phyloP scores from a whole-genome alignment of 1,284 basidiomycete genomes.

The Ganoderma lucidum region DNA sequence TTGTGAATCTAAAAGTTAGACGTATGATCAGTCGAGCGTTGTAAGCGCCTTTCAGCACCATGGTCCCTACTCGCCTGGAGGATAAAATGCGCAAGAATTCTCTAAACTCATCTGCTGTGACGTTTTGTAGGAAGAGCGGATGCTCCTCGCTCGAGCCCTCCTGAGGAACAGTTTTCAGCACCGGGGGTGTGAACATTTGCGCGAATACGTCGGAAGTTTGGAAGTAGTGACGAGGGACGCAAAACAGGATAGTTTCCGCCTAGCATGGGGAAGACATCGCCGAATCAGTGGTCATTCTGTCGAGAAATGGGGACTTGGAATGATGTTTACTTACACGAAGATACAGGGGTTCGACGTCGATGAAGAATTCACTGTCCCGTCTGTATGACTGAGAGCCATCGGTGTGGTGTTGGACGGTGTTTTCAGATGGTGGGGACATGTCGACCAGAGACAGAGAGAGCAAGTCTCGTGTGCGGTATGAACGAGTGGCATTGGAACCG shows the following conservation, averaged over 20 bases:
- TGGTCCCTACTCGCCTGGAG: not conserved
- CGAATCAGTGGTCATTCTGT: not conserved
- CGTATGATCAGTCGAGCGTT: not conserved
- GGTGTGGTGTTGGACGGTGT: not conserved
- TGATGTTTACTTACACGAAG: not conserved
- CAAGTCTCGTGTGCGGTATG: not conserved
- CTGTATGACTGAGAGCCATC: not conserved
- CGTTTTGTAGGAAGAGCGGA: conserved; percentile 9
- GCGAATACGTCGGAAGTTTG: conserved; percentile 1
- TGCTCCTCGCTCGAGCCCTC: conserved; percentile 7
- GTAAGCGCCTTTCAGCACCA: not conserved
- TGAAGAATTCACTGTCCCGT: not conserved
- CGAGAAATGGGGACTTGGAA: not conserved
- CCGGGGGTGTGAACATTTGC: conserved; percentile 8
- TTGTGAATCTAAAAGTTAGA: not conserved
- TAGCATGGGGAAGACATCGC: not conserved
- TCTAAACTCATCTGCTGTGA: conserved; percentile 3
- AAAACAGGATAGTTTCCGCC: not conserved
- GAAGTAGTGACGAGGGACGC: conserved; percentile 12
- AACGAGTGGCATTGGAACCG: not conserved
- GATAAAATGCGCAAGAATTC: conserved; percentile 6
- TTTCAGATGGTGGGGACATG: not conserved
- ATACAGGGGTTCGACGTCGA: not conserved
- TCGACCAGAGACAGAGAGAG: not conserved
- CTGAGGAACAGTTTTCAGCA: not conserved